Evolutionary conservation across 495 filamentous ascomycete genomes (phyloP).

Genomic region (Penicillium ochrochloron): DNA sequence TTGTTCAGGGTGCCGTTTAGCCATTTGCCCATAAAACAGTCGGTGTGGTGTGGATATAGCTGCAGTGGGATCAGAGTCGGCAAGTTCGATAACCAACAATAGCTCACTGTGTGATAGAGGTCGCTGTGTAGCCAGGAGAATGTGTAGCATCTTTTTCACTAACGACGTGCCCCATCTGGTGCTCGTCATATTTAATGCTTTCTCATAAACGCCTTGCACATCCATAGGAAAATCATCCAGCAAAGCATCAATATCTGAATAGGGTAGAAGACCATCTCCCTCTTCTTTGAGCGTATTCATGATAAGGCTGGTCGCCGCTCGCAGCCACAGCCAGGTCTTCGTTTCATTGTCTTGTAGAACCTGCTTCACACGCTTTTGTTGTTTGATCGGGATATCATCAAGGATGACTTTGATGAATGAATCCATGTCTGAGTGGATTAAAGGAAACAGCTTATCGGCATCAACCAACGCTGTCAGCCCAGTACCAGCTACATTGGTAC

Average conservation of each 20-base stretch:
- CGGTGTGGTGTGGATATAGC: background rate
- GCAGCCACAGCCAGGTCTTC: conserved; percentile 3
- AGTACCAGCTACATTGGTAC: background rate
- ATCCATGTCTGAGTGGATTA: background rate
- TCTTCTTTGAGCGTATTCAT: background rate
- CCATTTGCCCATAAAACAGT: background rate
- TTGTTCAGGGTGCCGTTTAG: background rate
- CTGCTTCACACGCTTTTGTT: background rate
- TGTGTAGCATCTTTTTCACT: background rate
- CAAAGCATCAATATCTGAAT: background rate
- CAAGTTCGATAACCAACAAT: background rate
- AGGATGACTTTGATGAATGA: background rate
- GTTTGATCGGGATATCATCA: background rate
- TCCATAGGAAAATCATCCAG: background rate
- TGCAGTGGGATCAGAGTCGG: background rate
- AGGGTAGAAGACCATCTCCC: background rate
- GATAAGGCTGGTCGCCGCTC: background rate
- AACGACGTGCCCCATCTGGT: background rate
- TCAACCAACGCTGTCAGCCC: background rate
- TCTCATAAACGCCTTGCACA: background rate
- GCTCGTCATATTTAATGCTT: background rate
- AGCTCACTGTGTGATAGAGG: background rate
- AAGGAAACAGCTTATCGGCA: background rate
- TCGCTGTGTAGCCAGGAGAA: background rate
- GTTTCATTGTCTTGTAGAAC: background rate